Evolutionary conservation across 2,329 filamentous ascomycete genomes (phyloP), one percentile per base, ranked within the genome.

Genomic region (Pochonia chlamydosporia): DNA sequence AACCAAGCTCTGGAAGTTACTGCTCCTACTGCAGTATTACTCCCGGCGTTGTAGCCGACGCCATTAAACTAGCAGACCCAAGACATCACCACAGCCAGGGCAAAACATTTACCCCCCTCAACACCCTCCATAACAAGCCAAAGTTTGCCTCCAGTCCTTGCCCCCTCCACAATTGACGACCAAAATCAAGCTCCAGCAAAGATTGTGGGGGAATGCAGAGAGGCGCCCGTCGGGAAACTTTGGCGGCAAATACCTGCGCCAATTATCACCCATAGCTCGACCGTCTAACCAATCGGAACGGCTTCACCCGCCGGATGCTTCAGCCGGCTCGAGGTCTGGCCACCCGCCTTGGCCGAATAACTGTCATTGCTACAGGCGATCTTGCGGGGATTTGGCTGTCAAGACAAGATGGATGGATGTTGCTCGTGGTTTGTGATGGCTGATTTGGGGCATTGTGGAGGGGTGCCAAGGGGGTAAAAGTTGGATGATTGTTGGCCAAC

Each of bases 71-170:
- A n/a, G n/a, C n/a, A n/a, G n/a, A n/a, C n/a, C n/a, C n/a, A n/a
- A n/a, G n/a, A n/a, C n/a, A 7, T 28, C 26, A 13, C 26, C 26
- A 28, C 26, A 28, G 24, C 26, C n/a, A 24, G 31, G 43, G 43
- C 14, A 44, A 59, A 59, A 59, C 49, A 48, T 59, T 59, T 57
- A 60, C 56, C 57, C 57, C 23, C 11, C 6, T n/a, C n/a, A n/a
- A n/a, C n/a, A n/a, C n/a, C 26, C 26, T 28, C 26, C 7, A 3
- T 28, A 28, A n/a, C n/a, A n/a, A n/a, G n/a, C n/a, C n/a, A n/a
- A n/a, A n/a, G n/a, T n/a, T n/a, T n/a, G n/a, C 26, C 26, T 8
- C 26, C 26, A 28, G 26, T 13, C 26, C 26, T 7, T 28, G 7
- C 7, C 26, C 26, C 26, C 26, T 28, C 26, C 26, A 28, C 26